Base-by-base conservation (phyloP, 352 stramenopile species). In the Phytophthora syringae region DNA sequence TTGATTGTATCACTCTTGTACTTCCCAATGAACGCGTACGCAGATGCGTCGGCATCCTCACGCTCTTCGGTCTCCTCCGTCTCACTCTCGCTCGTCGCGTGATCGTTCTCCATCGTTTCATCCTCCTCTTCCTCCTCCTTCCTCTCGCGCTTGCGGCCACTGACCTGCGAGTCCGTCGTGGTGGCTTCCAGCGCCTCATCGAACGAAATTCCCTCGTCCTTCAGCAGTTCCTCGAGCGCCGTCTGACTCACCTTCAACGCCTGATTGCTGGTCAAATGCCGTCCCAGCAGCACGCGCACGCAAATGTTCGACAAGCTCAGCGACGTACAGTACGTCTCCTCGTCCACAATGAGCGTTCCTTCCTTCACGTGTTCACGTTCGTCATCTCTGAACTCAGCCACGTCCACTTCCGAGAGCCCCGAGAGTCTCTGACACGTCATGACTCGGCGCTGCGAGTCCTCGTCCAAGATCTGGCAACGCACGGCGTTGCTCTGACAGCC, bases 281-380 rank as follows among this genome's bases (percentile, higher is more conserved):
- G 74, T 20, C 87, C 87, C 4, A 94, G 76, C 60, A 95, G 57
- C 57, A 95, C 85, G 34, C 86, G 83, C 13, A 94, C 85, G 42
- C 79, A 92, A 21, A 95, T 94, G 43, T 93, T 90, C 2, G 86
- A 94, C 42, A 95, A 64, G 37, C 66, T 91, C 3, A 97, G 63
- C 60, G 82, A 75, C 48, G 82, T 92, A 60, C 69, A 78, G 70
- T 94, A 94, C 60, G 89, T 91, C 68, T 94, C 86, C 52, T 91
- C 79, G 43, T 94, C 85, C 16, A 93, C 84, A 56, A 95, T 74
- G 18, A 95, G 70, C 32, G 84, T 95, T 45, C 88, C 88, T 77
- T 97, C 89, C 68, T 94, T 94, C 45, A 97, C 88, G 59, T 95
- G 86, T 44, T 92, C 82, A 45, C 86, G 79, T 42, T 94, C 82